Conservation (phyloP, 2,329 filamentous ascomycete species). For the Paecilomyces formosus region DNA sequence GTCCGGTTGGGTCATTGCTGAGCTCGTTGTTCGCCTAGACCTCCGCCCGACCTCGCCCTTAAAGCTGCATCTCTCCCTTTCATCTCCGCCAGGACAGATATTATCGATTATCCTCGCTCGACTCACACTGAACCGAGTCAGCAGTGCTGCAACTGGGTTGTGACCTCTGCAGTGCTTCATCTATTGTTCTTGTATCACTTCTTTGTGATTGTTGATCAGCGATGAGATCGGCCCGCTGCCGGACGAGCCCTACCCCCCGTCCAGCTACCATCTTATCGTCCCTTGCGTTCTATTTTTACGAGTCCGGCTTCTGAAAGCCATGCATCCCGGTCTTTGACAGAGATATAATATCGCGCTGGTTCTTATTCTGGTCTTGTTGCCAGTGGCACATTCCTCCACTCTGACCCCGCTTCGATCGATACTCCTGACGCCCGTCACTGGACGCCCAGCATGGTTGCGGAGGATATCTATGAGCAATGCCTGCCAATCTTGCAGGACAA, state of each 20-base stretch:
- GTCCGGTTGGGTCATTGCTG: not conserved
- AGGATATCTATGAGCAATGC: constrained; percentile 83
- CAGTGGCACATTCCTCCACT: not conserved
- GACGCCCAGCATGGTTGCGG: constrained; percentile 64
- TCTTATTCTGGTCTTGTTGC: not conserved
- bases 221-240: not conserved
- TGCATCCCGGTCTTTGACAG: not conserved
- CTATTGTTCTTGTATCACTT: not conserved
- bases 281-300: not conserved
- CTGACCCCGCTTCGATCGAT: not conserved
- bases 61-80: not conserved
- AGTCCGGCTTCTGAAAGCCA: not conserved
- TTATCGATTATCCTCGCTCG: not conserved
- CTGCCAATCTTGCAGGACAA: constrained; percentile 74
- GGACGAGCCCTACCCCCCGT: not conserved
- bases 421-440: not conserved
- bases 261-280: not conserved
- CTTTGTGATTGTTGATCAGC: not conserved
- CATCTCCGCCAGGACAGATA: not conserved
- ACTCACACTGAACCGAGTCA: not conserved
- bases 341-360: not conserved
- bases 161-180: not conserved
- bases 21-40: not conserved
- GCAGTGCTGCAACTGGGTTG: not conserved
- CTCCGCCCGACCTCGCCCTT: not conserved